Base-by-base conservation (phyloP, 306 rosid species). In the Ceratonia siliqua region DNA sequence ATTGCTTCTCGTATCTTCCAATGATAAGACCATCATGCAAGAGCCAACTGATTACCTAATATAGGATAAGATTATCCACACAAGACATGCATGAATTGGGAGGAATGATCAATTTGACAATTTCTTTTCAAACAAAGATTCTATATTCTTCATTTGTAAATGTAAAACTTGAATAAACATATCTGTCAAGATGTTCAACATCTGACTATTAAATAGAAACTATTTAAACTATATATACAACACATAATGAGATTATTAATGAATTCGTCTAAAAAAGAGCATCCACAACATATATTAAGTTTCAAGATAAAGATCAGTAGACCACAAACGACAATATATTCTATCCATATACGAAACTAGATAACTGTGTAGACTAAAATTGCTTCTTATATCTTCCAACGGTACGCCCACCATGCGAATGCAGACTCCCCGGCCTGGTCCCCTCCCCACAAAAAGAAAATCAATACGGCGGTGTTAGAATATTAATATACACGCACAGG, bases 1-100 rank as follows among this genome's bases (percentile, higher is more conserved):
- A 18, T 53, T 39, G 41, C 61, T 32, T 32, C 35, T 30, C 61
- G 42, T 53, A 53, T 79, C 32, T 79, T 72, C 36, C 54, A 36
- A 57, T 55, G 69, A 72, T 62, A 74, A 54, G 68, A 53, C 85
- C 85, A 27, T 52, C 22, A 24, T 38, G 36, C 18, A 12, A 56
- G 73, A 7, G 81, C 17, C 46, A 7, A 50, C 55, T 22, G 35
- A 30, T 42, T 36, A 49, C 52, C 70, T 56, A 14, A 79, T 10
- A 73, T 15, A 11, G 55, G 79, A 79, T 79, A 73, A 73, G 75
- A 65, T 67, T 43, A 10, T 1, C 27, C 74, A 61, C 79, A 49
- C 74, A 42, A 20, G 49, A 50, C 20, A 30, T 76, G 59, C 63
- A 28, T 50, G 39, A 52, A 70, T 38, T 14, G 13, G 25, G 45